Evolutionary conservation across 192 early-diverging fungal species (phyloP).

Genomic region (Gonapodya sp.): DNA sequence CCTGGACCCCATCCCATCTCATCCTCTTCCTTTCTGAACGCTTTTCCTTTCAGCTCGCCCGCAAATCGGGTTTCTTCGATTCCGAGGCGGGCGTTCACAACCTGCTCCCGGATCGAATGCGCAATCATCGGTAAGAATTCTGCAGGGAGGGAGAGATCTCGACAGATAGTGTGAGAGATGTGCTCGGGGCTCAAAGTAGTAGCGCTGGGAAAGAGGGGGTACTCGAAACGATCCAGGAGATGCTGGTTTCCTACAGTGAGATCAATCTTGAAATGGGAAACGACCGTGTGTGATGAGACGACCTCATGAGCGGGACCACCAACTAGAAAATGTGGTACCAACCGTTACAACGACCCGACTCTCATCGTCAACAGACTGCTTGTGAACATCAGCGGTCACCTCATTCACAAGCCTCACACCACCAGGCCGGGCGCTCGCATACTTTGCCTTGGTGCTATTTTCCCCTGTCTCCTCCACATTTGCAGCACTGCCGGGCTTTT

Average conservation of each 20-base stretch:
- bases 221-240: conserved; percentile 1
- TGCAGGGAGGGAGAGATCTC: neutral
- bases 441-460: neutral
- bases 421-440: neutral
- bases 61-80: neutral
- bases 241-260: neutral
- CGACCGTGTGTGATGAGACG: neutral
- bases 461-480: neutral
- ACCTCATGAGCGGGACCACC: neutral
- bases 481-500: neutral
- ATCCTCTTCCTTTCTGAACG: conserved; percentile 3
- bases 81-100: neutral
- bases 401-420: neutral
- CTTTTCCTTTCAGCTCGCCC: neutral
- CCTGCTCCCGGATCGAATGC: conserved; percentile 6
- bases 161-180: neutral
- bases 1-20: neutral
- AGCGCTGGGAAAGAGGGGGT: neutral
- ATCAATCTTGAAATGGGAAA: conserved; percentile 2
- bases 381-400: neutral
- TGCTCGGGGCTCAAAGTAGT: neutral
- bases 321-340: neutral
- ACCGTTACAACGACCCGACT: neutral
- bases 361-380: neutral
- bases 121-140: neutral